These are phyloP conservation scores for Vigna hirtella DNA, from an alignment of 306 rosid species.

Conservation along the genomic window DNA sequence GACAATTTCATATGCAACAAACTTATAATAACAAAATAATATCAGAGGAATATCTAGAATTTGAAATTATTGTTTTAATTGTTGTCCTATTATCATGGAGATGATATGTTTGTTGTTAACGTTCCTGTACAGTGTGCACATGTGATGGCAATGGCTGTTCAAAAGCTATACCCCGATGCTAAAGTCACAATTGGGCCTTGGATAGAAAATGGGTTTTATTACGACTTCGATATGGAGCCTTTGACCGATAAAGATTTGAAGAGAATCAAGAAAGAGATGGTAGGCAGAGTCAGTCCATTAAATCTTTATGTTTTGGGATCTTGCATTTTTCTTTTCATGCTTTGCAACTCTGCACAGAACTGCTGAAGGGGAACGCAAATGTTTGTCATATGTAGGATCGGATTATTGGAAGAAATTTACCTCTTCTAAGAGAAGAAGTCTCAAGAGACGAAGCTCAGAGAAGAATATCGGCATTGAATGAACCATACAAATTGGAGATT, in stretches of 20 bases:
- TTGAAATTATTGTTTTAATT: too few species aligned
- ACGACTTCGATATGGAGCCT: constrained; percentile 90
- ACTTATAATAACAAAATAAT: too few species aligned
- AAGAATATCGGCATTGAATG: constrained; percentile 82
- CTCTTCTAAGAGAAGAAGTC: constrained; percentile 93
- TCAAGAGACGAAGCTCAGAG: constrained; percentile 87
- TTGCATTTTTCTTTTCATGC: constrained; percentile 22
- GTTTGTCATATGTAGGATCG: constrained; percentile 71
- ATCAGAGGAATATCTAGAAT: too few species aligned
- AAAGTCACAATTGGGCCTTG: constrained; percentile 98
- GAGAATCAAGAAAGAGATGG: constrained; percentile 96
- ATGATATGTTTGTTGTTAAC: too few species aligned
- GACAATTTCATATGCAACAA: too few species aligned
- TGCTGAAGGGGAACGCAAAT: constrained; percentile 28
- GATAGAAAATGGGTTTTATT: constrained; percentile 96
- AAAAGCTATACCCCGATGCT: constrained; percentile 88
- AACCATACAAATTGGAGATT: constrained; percentile 95
- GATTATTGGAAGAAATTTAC: constrained; percentile 78
- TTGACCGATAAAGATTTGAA: constrained; percentile 90
- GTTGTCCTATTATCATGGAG: too few species aligned
- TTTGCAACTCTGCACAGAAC: constrained; percentile 38
- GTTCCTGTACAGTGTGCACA: constrained; percentile 74
- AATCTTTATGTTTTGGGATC: constrained; percentile 10
- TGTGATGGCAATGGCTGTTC: constrained; percentile 99
- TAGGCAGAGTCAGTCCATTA: constrained; percentile 42